A percentile compares a stretch with the other conserved stretches of the same genome.
Conservation (phyloP, 495 filamentous ascomycete genomes). For the Baudoinia panamericana region DNA sequence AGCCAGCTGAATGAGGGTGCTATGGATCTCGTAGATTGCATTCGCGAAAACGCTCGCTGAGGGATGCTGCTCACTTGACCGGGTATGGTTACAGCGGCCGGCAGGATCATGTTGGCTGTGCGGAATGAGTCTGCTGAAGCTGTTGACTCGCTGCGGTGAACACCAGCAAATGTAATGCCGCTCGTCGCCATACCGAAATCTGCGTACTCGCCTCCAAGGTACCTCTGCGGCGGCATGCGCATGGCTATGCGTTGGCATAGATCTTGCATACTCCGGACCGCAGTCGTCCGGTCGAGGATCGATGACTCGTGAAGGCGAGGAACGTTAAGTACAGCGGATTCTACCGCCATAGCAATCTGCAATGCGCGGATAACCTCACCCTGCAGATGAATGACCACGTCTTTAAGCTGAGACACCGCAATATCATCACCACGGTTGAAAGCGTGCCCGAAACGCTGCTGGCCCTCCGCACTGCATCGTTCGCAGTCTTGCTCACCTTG, state of each 20-base stretch:
- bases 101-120: no score
- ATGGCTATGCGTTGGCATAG: constrained; percentile 30
- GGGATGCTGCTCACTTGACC: no score
- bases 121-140: no score
- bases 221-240: constrained; percentile 10
- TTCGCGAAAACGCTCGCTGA: no score
- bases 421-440: constrained; percentile 32
- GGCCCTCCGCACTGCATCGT: constrained; percentile 25
- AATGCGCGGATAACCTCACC: constrained; percentile 34
- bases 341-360: constrained; percentile 28
- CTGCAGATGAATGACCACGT: constrained; percentile 36
- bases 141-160: no score
- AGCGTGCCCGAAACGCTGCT: constrained; percentile 24
- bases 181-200: no score
- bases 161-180: no score
- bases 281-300: constrained; percentile 25
- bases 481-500: constrained; percentile 25
- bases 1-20: no score
- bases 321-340: constrained; percentile 30
- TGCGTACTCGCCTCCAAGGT: constrained; percentile 1
- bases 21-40: no score
- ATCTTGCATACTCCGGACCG: constrained; percentile 25
- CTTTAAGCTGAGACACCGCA: constrained; percentile 30
- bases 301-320: constrained; percentile 29
- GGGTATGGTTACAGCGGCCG: no score